Evolutionary conservation across 306 rosid species (phyloP).

Genomic region (Inga laurina): DNA sequence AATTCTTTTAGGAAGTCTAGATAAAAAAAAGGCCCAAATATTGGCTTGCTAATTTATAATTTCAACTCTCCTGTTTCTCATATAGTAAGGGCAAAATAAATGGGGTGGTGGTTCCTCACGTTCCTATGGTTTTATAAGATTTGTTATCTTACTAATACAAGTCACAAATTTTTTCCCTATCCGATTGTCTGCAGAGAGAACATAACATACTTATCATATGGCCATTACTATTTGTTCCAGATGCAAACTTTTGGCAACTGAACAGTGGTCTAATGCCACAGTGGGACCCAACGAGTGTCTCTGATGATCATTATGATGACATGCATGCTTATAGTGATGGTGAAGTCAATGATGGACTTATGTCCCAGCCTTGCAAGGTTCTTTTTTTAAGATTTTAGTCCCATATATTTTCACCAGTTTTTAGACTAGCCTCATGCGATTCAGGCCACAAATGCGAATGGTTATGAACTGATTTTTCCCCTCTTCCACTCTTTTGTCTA

Average conservation of each 20-base stretch:
- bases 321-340: neutral
- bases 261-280: neutral
- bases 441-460: neutral
- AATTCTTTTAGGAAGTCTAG: neutral
- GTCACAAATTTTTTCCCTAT: no score
- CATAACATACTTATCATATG: neutral
- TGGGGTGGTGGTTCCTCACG: neutral
- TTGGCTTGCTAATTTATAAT: neutral
- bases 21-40: neutral
- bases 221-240: slow-evolving; percentile 2
- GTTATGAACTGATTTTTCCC: neutral
- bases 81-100: neutral
- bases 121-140: neutral
- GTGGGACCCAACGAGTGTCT: neutral
- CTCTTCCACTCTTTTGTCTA: neutral
- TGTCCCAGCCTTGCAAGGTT: neutral
- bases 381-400: neutral
- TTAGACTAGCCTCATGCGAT: neutral
- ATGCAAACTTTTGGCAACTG: neutral
- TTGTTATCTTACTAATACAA: neutral
- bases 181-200: neutral
- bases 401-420: neutral
- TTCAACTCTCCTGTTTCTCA: neutral
- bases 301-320: neutral
- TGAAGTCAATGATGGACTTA: neutral